Evolutionary conservation across 768 basidiomycete species (phyloP).

Genomic region (Coprinopsis sp.): DNA sequence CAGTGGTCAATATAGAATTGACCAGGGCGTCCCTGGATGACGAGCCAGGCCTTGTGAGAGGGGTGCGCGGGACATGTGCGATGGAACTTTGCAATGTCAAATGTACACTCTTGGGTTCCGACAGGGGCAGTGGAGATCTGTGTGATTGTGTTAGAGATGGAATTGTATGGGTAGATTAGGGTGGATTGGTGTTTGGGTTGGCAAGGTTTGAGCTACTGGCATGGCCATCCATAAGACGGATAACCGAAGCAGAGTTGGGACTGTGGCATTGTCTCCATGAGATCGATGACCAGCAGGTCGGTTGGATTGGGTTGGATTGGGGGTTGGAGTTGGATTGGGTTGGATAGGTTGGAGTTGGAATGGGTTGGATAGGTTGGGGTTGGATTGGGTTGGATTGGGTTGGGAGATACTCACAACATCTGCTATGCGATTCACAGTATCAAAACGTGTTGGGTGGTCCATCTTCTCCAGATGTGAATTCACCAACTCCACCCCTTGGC

Average conservation of each 20-base stretch:
- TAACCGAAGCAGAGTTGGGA: too few relatives aligned
- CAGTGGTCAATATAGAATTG: constrained; percentile 20
- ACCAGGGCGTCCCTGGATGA: constrained; percentile 8
- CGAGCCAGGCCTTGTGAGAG: constrained; percentile 23
- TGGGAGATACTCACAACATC: constrained; percentile 19
- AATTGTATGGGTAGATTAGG: neutral
- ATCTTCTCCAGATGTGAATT: constrained; percentile 20
- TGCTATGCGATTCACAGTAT: constrained; percentile 18
- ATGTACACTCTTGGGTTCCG: constrained; percentile 20
- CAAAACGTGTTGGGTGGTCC: constrained; percentile 23
- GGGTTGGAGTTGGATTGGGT: neutral
- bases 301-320: too few relatives aligned
- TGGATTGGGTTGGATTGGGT: neutral
- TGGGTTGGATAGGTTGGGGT: neutral
- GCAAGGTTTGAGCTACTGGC: neutral
- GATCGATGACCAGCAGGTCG: too few relatives aligned
- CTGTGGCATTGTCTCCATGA: too few relatives aligned
- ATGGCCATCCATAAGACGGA: too few relatives aligned
- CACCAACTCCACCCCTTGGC: constrained; percentile 19
- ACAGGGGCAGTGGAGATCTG: constrained; percentile 16
- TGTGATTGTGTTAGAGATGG: neutral
- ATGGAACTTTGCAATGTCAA: constrained; percentile 27
- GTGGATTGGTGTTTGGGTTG: too few relatives aligned
- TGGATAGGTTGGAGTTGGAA: neutral
- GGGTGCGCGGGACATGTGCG: constrained; percentile 23